These are phyloP conservation scores for Liriodendron chinense DNA, from an alignment of 164 flowering plant species.

Conservation along the genomic window DNA sequence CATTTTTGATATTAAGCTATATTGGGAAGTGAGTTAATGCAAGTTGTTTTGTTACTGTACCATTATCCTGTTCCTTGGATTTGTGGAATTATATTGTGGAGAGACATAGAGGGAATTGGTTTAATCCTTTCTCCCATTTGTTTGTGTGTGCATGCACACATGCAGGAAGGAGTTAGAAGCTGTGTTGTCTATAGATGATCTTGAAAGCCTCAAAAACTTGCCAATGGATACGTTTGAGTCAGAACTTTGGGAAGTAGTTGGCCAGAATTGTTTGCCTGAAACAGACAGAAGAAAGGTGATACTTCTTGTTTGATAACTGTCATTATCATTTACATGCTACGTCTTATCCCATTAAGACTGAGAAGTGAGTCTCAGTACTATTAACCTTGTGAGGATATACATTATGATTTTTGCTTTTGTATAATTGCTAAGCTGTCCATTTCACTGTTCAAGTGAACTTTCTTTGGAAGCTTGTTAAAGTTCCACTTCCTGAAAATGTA, in stretches of 20 bases:
- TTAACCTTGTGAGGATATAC: not conserved
- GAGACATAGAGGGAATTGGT: not conserved
- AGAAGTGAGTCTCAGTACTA: too few species aligned
- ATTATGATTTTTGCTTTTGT: not conserved
- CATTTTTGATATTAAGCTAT: slow-evolving; percentile 49
- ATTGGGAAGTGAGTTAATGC: slow-evolving; percentile 39
- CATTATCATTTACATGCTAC: not conserved
- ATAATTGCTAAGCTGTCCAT: too few species aligned
- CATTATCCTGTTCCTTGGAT: not conserved
- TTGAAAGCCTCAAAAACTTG: slow-evolving; percentile 23
- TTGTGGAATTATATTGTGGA: not conserved
- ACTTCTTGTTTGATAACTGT: not conserved
- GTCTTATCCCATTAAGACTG: not conserved
- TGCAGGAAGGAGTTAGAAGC: slow-evolving; percentile 40
- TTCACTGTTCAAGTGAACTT: too few species aligned
- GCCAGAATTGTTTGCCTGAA: slow-evolving; percentile 11
- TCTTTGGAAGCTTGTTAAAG: too few species aligned
- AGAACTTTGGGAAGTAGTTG: slow-evolving; percentile 37
- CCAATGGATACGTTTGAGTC: slow-evolving; percentile 35
- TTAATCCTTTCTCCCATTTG: not conserved
- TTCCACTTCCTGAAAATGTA: too few species aligned
- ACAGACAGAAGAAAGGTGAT: slow-evolving; percentile 14
- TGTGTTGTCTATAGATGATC: slow-evolving; percentile 24
- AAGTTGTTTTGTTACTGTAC: not conserved
- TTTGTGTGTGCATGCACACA: not conserved